Base-by-base conservation (phyloP, 2,329 filamentous ascomycete species). In the Furcasterigmium sp. region DNA sequence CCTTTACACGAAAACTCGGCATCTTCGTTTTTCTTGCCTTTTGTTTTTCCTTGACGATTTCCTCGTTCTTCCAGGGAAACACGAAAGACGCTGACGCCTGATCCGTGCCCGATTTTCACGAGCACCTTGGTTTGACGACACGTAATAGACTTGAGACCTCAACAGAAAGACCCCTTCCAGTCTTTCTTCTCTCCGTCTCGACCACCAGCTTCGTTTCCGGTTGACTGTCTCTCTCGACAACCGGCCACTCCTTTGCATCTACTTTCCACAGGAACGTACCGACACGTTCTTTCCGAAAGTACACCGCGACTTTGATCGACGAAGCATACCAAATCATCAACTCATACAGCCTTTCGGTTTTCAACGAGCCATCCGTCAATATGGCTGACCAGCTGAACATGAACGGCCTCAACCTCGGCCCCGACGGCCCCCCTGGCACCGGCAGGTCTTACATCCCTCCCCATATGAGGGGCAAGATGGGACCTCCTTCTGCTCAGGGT, bases 381-480 rank as follows among this genome's bases (percentile, higher is more conserved):
- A 90, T 90, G 85, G 85, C 85, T 65, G 85, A 88, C 60, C 84
- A 91, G 74, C 78, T 93, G 58, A 88, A 89, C 74, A 90, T 91
- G 79, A 78, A 76, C 63, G 80, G 82, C 62, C 74, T 91, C 59
- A 84, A 71, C 67, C 73, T 91, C 51, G 80, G 68, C 52, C 49
- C 55, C 52, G 32, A 35, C n/a, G 32, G n/a, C 32, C 32, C 32
- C 32, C 32, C 32, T 9, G 32, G 32, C 29, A n/a, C 14, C 32
- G n/a, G n/a, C 15, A 84, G 84, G 59, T 86, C 86, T 45, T 93
- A 93, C 75, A 90, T 93, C 54, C 87, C 87, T 53, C 87, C 87
- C 66, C 88, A 93, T 68, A 82, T 91, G 75, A 83, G 87, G 61
- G 72, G 70, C 56, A 78, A 78, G 63, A 65, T 70, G 56, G n/a